Evolutionary conservation across 352 stramenopile genomes (phyloP).

Genomic region (Pythium pyrilobum): DNA sequence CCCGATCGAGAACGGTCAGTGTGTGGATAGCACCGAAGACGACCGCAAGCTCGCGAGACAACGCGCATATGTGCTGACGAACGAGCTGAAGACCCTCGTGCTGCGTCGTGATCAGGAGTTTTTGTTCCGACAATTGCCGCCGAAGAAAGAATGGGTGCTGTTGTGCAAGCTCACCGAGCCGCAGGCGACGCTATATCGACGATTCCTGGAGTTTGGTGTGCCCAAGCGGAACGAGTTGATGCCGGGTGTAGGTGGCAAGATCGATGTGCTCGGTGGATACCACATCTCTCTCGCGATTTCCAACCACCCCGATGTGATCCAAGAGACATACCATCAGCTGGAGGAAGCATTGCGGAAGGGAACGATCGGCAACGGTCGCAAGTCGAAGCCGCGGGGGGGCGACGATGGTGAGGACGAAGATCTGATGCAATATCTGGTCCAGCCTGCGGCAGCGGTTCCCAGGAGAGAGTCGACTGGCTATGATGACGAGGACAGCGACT

Average conservation of each 20-base stretch:
- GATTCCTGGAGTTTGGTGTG: slow-evolving; percentile 59
- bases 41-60: slow-evolving; percentile 68
- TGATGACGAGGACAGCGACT: slow-evolving; percentile 36
- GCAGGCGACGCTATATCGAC: slow-evolving; percentile 69
- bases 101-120: slow-evolving; percentile 85
- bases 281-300: slow-evolving; percentile 86
- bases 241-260: slow-evolving; percentile 26
- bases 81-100: slow-evolving; percentile 75
- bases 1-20: slow-evolving; percentile 86
- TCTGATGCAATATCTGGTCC: slow-evolving; percentile 28
- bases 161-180: slow-evolving; percentile 75
- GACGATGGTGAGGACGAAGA: slow-evolving; percentile 49
- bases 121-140: slow-evolving; percentile 75
- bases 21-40: slow-evolving; percentile 65
- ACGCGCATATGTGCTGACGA: slow-evolving; percentile 75
- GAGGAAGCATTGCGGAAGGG: slow-evolving; percentile 47
- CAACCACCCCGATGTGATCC: slow-evolving; percentile 84
- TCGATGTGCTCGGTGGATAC: slow-evolving; percentile 80
- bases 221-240: slow-evolving; percentile 31
- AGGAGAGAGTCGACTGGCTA: background rate
- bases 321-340: slow-evolving; percentile 55
- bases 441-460: background rate
- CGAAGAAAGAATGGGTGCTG: slow-evolving; percentile 88
- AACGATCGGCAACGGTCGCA: slow-evolving; percentile 28
- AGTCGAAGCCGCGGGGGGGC: background rate